Conservation (phyloP, 1,284 basidiomycete genomes). For the Somion occarium region DNA sequence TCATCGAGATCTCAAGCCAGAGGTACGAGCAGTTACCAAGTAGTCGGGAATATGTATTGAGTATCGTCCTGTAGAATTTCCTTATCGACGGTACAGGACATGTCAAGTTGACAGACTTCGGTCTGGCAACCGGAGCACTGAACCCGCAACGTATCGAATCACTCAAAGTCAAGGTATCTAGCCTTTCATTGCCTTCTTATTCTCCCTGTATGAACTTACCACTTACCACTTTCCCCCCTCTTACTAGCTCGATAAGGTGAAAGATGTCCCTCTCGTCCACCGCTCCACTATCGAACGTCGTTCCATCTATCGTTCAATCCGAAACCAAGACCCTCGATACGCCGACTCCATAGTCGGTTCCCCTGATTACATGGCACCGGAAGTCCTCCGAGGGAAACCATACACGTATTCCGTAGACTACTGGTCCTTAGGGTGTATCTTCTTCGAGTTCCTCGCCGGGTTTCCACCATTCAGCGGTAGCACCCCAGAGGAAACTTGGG, state of each 20-base stretch:
- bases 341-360: constrained; percentile 98
- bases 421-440: constrained; percentile 97
- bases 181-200: background rate
- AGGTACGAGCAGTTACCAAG: constrained; percentile 48
- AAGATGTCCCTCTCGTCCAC: constrained; percentile 88
- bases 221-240: background rate
- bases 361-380: constrained; percentile 95
- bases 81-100: constrained; percentile 94
- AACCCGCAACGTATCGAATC: constrained; percentile 96
- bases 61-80: constrained; percentile 83
- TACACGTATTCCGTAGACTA: constrained; percentile 97
- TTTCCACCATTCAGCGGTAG: constrained; percentile 98
- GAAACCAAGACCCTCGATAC: constrained; percentile 88
- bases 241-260: constrained; percentile 87
- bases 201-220: background rate
- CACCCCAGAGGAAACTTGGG: constrained; percentile 98
- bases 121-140: constrained; percentile 93
- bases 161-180: constrained; percentile 79
- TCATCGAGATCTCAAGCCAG: constrained; percentile 96
- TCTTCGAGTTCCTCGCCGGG: constrained; percentile 96
- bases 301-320: constrained; percentile 91
- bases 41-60: background rate
- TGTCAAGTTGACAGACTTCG: constrained; percentile 98
- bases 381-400: constrained; percentile 91
- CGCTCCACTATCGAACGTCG: constrained; percentile 94